Percentiles rank a stretch among this genome's conserved stretches.
Conservation (phyloP, 176 grass and related monocot species). For the Alloteropsis semialata region DNA sequence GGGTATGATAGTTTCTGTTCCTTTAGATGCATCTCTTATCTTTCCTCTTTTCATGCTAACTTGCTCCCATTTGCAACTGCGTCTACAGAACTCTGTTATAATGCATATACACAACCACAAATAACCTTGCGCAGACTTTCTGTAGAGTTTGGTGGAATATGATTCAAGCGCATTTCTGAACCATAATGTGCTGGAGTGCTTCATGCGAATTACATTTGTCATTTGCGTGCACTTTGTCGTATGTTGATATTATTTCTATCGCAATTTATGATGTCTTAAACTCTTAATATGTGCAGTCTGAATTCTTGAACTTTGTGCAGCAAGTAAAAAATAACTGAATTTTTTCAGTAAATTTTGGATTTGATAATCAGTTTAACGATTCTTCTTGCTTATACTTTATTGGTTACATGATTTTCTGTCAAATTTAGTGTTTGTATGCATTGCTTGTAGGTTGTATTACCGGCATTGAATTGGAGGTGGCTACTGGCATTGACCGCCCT, state of each 20-base stretch:
- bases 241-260: background rate
- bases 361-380: background rate
- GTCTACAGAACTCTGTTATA: background rate
- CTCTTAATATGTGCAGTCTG: slow-evolving; percentile 1
- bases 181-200: background rate
- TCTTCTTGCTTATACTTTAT: background rate
- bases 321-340: background rate
- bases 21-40: background rate
- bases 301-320: background rate
- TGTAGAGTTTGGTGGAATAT: background rate
- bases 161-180: background rate
- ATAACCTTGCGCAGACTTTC: background rate
- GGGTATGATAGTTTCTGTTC: slow-evolving; percentile 36
- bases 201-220: background rate
- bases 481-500: slow-evolving; percentile 63
- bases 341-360: background rate
- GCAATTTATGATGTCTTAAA: background rate
- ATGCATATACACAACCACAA: background rate
- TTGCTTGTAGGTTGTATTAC: slow-evolving; percentile 45
- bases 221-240: background rate
- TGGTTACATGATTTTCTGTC: background rate
- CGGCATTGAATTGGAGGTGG: slow-evolving; percentile 62
- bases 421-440: slow-evolving; percentile 1
- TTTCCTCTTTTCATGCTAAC: background rate
- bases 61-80: background rate